phyloP scores from a whole-genome alignment of 1,139 yeast species.

The Pichia sp. region DNA sequence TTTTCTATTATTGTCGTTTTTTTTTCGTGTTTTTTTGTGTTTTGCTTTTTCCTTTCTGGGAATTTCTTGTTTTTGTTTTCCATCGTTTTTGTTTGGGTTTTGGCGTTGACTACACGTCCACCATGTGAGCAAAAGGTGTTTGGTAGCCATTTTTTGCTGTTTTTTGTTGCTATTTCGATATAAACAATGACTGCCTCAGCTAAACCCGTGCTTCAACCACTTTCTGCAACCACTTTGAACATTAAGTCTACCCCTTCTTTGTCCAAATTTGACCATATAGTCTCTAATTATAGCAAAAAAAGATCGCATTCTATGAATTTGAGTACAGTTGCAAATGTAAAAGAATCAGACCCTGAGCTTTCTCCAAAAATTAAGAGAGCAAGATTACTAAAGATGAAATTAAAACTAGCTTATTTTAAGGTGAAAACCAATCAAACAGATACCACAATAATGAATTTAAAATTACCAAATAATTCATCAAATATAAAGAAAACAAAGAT shows the following conservation, averaged over 20 bases:
- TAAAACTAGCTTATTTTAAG: conserved; percentile 75
- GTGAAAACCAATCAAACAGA: conserved; percentile 50
- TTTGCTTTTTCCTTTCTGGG: neutral
- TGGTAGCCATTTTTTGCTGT: neutral
- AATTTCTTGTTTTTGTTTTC: neutral
- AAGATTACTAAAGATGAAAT: conserved; percentile 58
- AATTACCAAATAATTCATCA: conserved; percentile 10
- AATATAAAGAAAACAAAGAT: neutral
- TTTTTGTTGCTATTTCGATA: neutral
- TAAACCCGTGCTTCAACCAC: neutral
- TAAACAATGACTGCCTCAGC: neutral
- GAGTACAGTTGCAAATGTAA: neutral
- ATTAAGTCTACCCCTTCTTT: neutral
- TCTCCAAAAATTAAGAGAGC: conserved; percentile 36
- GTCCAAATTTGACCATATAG: neutral
- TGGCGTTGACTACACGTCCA: neutral
- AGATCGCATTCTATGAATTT: neutral
- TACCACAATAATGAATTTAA: conserved; percentile 29
- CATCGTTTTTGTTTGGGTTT: neutral
- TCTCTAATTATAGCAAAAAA: neutral
- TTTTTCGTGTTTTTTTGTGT: neutral
- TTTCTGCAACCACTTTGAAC: neutral
- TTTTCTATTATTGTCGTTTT: neutral
- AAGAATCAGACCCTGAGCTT: neutral
- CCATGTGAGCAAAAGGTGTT: neutral